Evolutionary conservation across 129 eudicot genomes (phyloP), one percentile per base, ranked within the genome.

Genomic region (Artemisia argyi): DNA sequence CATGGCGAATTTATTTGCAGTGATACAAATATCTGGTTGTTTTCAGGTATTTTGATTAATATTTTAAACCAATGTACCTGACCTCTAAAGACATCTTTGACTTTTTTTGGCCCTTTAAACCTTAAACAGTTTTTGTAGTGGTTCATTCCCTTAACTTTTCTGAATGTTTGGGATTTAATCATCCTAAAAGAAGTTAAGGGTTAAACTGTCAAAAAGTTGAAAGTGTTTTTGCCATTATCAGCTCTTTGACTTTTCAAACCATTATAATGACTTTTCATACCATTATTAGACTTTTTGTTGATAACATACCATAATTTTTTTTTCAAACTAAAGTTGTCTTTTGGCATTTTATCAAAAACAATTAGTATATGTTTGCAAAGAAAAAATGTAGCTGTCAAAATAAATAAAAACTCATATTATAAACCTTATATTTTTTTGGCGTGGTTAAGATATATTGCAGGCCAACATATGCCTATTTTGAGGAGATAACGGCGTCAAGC

Each of bases 1-100:
- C 15, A 79, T 82, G 90, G 87, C 90, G 44, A 82, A 82, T 70
- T 54, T 83, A n/a, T 82, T 85, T 49, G 91, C 85, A 15, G 87
- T 77, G 19, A 80, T 85, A 72, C 91, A 85, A 56, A 85, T 85
- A 64, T 76, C 72, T 0, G 91, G 87, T 11, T 85, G 91, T 72
- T 85, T 72, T 73, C 91, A 80, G 85, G 91, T 85, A 74, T 7
- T 48, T 50, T 22, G 14, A 48, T 46, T 4, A 3, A 39, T 14
- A 7, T 56, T 68, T 54, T 55, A 14, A 12, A 53, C 13, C 30
- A 17, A 15, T 68, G 35, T 68, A 3, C 3, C 47, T 17, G 19
- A 52, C 16, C 30, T 69, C 50, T 18, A 32, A 62, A 62, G 46
- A 56, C 22, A 56, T 56, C 28, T 18, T 8, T 18, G 28, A 56